Conservation (phyloP, 495 filamentous ascomycete genomes). For the Barbatosphaeria neglecta region DNA sequence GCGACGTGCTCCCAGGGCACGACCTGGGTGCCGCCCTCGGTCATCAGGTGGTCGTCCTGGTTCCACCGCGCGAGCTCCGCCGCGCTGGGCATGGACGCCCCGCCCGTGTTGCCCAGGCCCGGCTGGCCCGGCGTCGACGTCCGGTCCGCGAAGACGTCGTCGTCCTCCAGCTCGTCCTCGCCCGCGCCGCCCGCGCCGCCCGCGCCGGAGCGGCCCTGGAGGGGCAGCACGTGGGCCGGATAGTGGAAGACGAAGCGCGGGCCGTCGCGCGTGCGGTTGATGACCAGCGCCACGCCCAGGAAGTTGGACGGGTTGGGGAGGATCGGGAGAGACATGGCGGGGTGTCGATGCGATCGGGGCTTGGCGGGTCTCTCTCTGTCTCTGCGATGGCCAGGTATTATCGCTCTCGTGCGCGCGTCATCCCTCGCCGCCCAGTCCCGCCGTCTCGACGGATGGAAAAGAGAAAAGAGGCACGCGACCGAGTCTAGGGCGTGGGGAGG, state of each 20-base stretch:
- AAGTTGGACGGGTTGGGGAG: conserved; percentile 39
- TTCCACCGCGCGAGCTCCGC: conserved; percentile 40
- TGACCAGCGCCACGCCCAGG: conserved; percentile 69
- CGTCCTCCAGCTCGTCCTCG: conserved; percentile 30
- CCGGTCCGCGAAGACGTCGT: conserved; percentile 26
- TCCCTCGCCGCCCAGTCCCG: too few relatives aligned
- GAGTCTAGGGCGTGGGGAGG: too few relatives aligned
- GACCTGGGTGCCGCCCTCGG: conserved; percentile 38
- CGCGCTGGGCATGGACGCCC: conserved; percentile 20
- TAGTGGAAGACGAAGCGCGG: conserved; percentile 88
- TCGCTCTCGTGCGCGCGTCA: too few relatives aligned
- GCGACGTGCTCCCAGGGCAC: conserved; percentile 69
- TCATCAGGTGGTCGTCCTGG: conserved; percentile 42
- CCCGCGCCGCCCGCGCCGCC: too few relatives aligned
- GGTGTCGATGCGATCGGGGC: too few relatives aligned
- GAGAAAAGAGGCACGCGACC: too few relatives aligned
- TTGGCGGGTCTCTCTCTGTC: too few relatives aligned
- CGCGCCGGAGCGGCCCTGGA: conserved; percentile 11
- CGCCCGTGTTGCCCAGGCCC: conserved; percentile 13
- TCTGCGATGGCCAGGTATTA: too few relatives aligned
- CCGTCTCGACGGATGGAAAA: too few relatives aligned
- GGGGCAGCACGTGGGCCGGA: conserved; percentile 39
- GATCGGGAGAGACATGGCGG: conserved; percentile 32
- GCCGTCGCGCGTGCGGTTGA: conserved; percentile 69
- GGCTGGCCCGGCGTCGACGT: conserved; percentile 12